Base-by-base conservation (phyloP, 1,139 yeast genomes). In the Pneumocystis oryctolagi region DNA sequence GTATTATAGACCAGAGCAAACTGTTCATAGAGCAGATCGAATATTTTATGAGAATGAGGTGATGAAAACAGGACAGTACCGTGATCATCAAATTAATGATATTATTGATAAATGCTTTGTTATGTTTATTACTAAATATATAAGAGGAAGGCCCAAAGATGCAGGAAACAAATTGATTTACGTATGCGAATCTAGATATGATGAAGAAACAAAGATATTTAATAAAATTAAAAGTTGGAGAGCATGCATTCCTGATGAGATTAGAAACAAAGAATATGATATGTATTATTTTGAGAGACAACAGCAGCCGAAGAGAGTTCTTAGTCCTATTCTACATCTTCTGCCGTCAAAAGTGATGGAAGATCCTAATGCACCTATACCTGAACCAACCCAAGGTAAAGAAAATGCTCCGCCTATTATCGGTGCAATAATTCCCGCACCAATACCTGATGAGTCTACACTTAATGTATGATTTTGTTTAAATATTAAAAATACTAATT, bases 181-280 rank as follows among this genome's bases (percentile, higher is more conserved):
- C 74, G 86, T 94, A 68, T 92, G 98, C 76, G 98, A 92, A 74
- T 88, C 84, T 73, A 83, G 98, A 70, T 92, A 90, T 75, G 92
- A 92, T 72, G 97, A 90, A 72, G 80, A 82, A 64, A 95, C 87
- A 70, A 89, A 88, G 72, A 85, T 85, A 34, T 92, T 92, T 78
- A 92, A 92, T 75, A 85, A 94, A 72, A 92, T 92, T 70, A 82
- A 97, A 71, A 92, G 98, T 0, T 92, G 98, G 98, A 92, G 89
- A 73, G 97, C 97, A 3, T 92, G 98, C 77, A 80, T 92, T 68
- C 98, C 98, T 0, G 98, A 92, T 74, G 98, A 90, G 72, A 87
- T 90, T 56, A 83, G 97, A 71, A 90, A 87, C 67, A 80, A 82
- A 62, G 97, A 92, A 72, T 77, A 76, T 65, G 89, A 89, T 60